phyloP scores from a whole-genome alignment of 257 asterid genomes.

The Forsythia suspensa region DNA sequence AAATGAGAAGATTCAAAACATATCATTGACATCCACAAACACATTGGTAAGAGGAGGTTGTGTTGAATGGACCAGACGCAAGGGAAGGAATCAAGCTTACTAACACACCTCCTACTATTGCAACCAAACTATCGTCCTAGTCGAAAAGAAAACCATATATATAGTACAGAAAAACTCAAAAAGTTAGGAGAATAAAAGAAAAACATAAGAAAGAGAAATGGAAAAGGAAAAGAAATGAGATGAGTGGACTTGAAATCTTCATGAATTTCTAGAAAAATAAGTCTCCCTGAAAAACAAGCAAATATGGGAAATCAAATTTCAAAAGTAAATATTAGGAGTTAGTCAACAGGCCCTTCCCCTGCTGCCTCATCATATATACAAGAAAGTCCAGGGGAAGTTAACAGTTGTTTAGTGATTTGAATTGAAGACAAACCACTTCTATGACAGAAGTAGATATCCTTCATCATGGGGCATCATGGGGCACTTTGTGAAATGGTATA shows the following conservation, averaged over 20 bases:
- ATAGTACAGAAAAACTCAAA: not conserved
- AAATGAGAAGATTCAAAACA: not conserved
- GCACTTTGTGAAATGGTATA: constrained; percentile 32
- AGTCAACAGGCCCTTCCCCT: not conserved
- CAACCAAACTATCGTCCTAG: not conserved
- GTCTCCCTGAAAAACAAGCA: not conserved
- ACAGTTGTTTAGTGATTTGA: too few relatives aligned
- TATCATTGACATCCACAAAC: not conserved
- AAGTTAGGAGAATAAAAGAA: not conserved
- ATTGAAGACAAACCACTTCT: not conserved
- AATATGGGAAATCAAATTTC: not conserved
- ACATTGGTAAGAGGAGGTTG: not conserved
- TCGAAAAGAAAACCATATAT: not conserved
- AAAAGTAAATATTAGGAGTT: not conserved
- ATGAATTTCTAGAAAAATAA: not conserved
- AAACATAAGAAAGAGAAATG: not conserved
- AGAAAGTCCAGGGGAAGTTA: too few relatives aligned
- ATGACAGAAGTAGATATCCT: constrained; percentile 31
- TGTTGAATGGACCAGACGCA: too few relatives aligned
- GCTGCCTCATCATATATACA: too few relatives aligned
- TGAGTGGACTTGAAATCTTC: not conserved
- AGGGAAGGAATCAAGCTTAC: not conserved
- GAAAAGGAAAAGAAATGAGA: not conserved
- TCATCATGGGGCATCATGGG: constrained; percentile 27
- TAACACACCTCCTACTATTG: not conserved